Conservation (phyloP, 2,329 filamentous ascomycete species). For the Blumeriella jaapii region DNA sequence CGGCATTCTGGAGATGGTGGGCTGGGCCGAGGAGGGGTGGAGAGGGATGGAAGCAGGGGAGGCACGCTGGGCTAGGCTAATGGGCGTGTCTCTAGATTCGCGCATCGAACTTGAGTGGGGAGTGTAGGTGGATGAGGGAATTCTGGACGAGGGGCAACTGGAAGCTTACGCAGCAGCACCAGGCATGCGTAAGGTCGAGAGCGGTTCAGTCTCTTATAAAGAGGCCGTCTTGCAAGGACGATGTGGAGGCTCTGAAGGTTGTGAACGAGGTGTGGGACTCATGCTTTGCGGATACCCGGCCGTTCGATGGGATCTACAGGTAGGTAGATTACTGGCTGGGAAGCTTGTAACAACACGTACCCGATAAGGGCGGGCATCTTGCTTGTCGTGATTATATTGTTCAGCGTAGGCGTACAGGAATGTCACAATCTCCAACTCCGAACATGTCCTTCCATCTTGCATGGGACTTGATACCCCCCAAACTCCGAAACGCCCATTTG, state of each 20-base stretch:
- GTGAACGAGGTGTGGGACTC: constrained; percentile 99
- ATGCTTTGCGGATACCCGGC: constrained; percentile 86
- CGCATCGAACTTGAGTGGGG: constrained; percentile 82
- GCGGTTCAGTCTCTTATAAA: constrained; percentile 71
- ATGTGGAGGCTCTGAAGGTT: constrained; percentile 73
- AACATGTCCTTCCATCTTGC: constrained; percentile 16
- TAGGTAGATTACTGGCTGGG: constrained; percentile 29
- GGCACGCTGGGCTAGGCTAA: constrained; percentile 12
- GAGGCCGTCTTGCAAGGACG: constrained; percentile 70
- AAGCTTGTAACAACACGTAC: constrained; percentile 19
- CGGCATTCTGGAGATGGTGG: too few species aligned
- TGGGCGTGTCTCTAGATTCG: constrained; percentile 59
- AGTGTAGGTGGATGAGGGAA: constrained; percentile 84
- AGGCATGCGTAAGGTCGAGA: constrained; percentile 76
- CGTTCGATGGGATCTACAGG: constrained; percentile 94
- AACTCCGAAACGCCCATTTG: constrained; percentile 20
- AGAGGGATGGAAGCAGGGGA: too few species aligned
- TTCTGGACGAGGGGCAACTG: constrained; percentile 77
- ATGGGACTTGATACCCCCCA: constrained; percentile 6
- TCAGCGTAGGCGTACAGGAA: constrained; percentile 26
- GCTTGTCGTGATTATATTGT: constrained; percentile 18
- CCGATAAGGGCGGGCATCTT: constrained; percentile 1
- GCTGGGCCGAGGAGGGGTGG: too few species aligned
- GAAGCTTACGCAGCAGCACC: constrained; percentile 84
- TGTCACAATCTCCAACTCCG: constrained; percentile 24